A percentile compares a stretch with the other conserved stretches of the same genome.
Evolutionary conservation across 768 basidiomycete species (phyloP).

Genomic region (Mycena albidolilacea): DNA sequence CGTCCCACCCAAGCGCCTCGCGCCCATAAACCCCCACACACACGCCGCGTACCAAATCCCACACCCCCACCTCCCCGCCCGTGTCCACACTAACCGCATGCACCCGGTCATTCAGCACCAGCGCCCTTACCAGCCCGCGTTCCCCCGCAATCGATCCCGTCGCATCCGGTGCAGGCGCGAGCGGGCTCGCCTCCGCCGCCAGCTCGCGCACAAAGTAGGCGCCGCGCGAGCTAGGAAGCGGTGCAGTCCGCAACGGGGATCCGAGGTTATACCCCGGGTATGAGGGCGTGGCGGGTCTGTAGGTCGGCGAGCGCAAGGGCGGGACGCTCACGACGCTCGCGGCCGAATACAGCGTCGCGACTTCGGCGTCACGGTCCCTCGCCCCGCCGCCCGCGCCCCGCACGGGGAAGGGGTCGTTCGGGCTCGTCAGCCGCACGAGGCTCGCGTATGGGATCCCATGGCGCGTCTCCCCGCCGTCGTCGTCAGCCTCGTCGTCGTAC

Average conservation of each 20-base stretch:
- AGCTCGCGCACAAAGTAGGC: conserved; percentile 83
- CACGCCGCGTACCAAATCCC: conserved; percentile 87
- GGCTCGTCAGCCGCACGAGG: conserved; percentile 77
- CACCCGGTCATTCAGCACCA: conserved; percentile 89
- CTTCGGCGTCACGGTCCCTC: conserved; percentile 77
- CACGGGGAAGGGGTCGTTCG: conserved; percentile 72
- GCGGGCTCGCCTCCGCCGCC: conserved; percentile 80
- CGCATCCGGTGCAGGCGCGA: conserved; percentile 71
- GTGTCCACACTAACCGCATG: conserved; percentile 95
- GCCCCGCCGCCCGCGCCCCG: conserved; percentile 47
- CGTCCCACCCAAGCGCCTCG: conserved; percentile 72
- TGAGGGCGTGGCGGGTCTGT: conserved; percentile 44
- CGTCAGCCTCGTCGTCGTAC: conserved; percentile 43
- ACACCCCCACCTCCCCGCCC: conserved; percentile 88
- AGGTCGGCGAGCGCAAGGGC: conserved; percentile 46
- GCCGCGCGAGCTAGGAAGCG: conserved; percentile 53
- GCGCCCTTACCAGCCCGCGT: conserved; percentile 85
- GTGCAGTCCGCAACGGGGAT: conserved; percentile 44
- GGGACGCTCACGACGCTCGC: conserved; percentile 84
- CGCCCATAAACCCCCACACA: conserved; percentile 81
- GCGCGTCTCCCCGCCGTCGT: conserved; percentile 38
- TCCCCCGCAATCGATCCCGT: conserved; percentile 74
- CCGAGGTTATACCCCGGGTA: conserved; percentile 45
- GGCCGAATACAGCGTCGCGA: conserved; percentile 90
- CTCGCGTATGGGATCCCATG: conserved; percentile 79